Evolutionary conservation across 306 rosid genomes (phyloP).

Genomic region (Lupinus albus): DNA sequence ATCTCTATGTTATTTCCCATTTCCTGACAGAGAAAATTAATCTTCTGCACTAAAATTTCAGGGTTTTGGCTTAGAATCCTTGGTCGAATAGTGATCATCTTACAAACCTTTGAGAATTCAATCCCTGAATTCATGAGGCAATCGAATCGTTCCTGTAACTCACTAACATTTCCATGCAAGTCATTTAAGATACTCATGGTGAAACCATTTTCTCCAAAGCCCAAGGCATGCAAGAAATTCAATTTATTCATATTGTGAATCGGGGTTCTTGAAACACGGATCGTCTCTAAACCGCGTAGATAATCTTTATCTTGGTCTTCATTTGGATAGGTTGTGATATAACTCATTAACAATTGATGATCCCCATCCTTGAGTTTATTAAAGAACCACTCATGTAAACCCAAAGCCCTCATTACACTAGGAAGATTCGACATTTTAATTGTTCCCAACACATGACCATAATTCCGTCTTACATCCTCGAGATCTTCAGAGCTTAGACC

Average conservation of each 20-base stretch:
- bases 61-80: slow-evolving; percentile 70
- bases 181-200: slow-evolving; percentile 49
- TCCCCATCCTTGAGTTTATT: slow-evolving; percentile 55
- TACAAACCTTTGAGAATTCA: slow-evolving; percentile 61
- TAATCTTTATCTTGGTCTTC: slow-evolving; percentile 52
- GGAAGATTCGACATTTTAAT: slow-evolving; percentile 70
- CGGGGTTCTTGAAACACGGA: slow-evolving; percentile 46
- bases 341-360: slow-evolving; percentile 53
- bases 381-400: slow-evolving; percentile 70
- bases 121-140: slow-evolving; percentile 60
- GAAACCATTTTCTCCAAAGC: slow-evolving; percentile 78
- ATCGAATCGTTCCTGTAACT: slow-evolving; percentile 64
- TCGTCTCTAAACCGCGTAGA: slow-evolving; percentile 45
- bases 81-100: slow-evolving; percentile 50
- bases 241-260: slow-evolving; percentile 61
- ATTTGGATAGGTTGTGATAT: slow-evolving; percentile 40
- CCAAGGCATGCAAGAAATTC: slow-evolving; percentile 63
- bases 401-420: slow-evolving; percentile 64
- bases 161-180: slow-evolving; percentile 58
- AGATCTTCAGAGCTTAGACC: slow-evolving; percentile 47
- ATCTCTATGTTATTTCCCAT: slow-evolving; percentile 54
- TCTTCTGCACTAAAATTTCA: slow-evolving; percentile 56
- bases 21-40: slow-evolving; percentile 57
- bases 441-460: slow-evolving; percentile 62
- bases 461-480: slow-evolving; percentile 40